Evolutionary conservation across 768 basidiomycete genomes (phyloP).

Genomic region (Xerocomus brunneocitrinus): DNA sequence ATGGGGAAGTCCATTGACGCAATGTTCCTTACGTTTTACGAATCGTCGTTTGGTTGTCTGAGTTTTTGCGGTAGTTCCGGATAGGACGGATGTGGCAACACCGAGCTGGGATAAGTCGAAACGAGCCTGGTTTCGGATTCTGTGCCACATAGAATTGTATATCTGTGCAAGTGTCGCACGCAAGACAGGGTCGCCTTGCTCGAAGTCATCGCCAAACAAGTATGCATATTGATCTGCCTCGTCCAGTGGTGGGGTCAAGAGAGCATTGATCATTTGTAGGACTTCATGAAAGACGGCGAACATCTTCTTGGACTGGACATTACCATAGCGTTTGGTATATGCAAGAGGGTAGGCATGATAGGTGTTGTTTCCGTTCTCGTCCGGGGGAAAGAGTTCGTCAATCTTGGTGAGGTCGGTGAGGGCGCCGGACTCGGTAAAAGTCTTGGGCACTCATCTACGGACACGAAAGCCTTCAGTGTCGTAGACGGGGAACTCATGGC

Average conservation of each 20-base stretch:
- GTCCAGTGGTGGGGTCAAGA: background rate
- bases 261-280: background rate
- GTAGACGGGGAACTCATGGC: background rate
- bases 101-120: conserved; percentile 5
- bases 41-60: background rate
- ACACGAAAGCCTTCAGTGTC: background rate
- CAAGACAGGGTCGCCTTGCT: no score
- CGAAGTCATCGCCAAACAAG: no score
- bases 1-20: background rate
- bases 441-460: background rate
- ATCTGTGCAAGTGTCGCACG: background rate
- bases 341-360: conserved; percentile 1
- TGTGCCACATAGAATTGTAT: conserved; percentile 1
- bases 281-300: background rate
- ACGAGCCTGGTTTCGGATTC: background rate
- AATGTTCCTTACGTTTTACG: background rate
- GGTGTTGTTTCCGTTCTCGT: background rate
- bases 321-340: background rate
- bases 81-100: background rate
- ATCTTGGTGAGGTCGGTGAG: background rate
- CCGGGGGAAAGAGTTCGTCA: background rate
- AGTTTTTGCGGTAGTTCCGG: background rate
- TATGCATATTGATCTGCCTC: no score
- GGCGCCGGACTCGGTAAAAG: background rate
- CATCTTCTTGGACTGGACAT: background rate